These are phyloP conservation scores for Aspergillus fumigatus DNA, from an alignment of 2,329 filamentous ascomycete species.

Conservation along the genomic window DNA sequence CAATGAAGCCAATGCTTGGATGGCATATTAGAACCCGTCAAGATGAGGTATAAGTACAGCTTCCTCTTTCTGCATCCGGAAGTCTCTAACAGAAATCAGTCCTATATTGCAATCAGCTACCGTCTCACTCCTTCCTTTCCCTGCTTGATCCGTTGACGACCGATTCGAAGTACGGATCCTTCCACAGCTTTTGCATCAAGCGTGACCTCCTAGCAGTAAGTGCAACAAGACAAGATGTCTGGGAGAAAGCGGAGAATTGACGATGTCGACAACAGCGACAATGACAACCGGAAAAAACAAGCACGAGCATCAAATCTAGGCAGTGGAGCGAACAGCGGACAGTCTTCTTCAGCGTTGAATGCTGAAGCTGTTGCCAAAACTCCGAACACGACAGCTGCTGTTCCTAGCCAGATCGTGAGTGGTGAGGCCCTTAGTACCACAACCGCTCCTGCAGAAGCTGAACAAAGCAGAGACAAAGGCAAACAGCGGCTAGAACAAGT, in stretches of 20 bases:
- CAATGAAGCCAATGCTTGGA: neutral
- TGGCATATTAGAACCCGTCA: neutral
- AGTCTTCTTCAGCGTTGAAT: neutral
- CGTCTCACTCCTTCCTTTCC: neutral
- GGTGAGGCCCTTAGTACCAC: neutral
- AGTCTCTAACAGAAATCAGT: neutral
- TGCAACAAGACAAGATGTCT: neutral
- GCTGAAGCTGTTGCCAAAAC: neutral
- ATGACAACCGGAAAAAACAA: neutral
- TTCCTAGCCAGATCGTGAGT: neutral
- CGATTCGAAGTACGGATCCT: neutral
- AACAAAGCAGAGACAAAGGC: neutral
- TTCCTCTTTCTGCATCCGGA: neutral
- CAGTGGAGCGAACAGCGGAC: neutral
- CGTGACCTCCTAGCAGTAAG: neutral
- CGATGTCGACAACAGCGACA: neutral
- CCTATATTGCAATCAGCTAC: neutral
- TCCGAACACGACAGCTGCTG: neutral
- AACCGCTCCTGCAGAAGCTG: neutral
- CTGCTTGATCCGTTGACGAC: neutral
- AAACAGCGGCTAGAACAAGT: neutral
- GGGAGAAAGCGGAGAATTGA: neutral
- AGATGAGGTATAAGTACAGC: neutral
- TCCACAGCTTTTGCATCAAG: neutral
- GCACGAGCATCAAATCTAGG: neutral